These are phyloP conservation scores for Endotrypanum monterogeii DNA, from an alignment of 208 protist species.

Conservation along the genomic window DNA sequence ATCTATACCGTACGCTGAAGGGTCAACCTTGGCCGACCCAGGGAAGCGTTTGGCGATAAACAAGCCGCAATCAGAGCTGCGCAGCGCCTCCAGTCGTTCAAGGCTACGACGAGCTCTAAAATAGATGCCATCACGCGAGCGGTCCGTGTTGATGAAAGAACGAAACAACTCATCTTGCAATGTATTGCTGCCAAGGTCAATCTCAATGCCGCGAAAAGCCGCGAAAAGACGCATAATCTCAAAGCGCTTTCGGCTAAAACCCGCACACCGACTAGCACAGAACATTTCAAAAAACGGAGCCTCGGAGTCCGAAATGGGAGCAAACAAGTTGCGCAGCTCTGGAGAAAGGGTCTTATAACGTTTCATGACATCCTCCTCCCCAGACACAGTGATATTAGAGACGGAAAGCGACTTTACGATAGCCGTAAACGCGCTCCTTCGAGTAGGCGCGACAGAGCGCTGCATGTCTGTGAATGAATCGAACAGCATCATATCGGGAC, in stretches of 20 bases:
- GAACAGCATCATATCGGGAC: constrained; percentile 73
- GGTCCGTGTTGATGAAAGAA: constrained; percentile 50
- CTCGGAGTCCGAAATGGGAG: constrained; percentile 68
- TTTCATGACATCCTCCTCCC: constrained; percentile 24
- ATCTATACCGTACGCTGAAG: constrained; percentile 54
- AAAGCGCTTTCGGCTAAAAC: constrained; percentile 45
- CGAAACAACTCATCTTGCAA: constrained; percentile 39
- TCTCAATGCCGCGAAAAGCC: constrained; percentile 54
- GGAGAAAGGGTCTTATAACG: constrained; percentile 42
- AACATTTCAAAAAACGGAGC: constrained; percentile 65
- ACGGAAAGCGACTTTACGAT: constrained; percentile 38
- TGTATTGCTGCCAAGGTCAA: constrained; percentile 16
- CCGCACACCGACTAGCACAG: constrained; percentile 59
- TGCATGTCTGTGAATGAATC: constrained; percentile 85
- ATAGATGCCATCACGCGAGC: constrained; percentile 63
- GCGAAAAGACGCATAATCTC: constrained; percentile 73
- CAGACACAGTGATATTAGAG: constrained; percentile 22
- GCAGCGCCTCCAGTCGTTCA: constrained; percentile 28
- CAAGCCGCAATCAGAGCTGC: constrained; percentile 70
- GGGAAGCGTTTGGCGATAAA: constrained; percentile 29
- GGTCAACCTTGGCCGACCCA: constrained; percentile 16
- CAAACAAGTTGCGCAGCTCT: constrained; percentile 45
- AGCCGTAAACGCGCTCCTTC: constrained; percentile 42
- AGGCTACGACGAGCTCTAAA: constrained; percentile 57
- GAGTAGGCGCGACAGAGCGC: constrained; percentile 64